Conservation (phyloP, 345 rosid genomes). For the Turritis glabra region DNA sequence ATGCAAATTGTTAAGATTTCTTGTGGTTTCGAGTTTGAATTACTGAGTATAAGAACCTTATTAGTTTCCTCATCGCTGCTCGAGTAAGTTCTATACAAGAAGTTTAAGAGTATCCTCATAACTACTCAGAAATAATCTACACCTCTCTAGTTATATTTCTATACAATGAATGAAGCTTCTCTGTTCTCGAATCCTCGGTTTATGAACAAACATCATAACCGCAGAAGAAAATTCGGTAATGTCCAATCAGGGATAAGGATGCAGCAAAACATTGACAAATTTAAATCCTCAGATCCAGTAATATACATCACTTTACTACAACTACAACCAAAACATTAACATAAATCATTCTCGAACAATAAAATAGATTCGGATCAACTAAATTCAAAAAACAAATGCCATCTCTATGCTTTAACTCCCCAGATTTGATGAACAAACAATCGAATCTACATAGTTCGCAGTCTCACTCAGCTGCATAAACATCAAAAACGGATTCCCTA, state of each 20-base stretch:
- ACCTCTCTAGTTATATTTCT: background rate
- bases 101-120: background rate
- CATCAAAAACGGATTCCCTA: background rate
- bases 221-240: background rate
- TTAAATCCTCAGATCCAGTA: conserved; percentile 22
- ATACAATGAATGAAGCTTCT: background rate
- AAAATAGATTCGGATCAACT: background rate
- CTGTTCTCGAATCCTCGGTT: background rate
- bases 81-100: background rate
- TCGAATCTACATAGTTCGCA: conserved; percentile 13
- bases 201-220: conserved; percentile 1
- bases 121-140: background rate
- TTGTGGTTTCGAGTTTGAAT: background rate
- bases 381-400: conserved; percentile 3
- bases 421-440: conserved; percentile 10
- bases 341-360: background rate
- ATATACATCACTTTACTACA: conserved; percentile 9
- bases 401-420: background rate
- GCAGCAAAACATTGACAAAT: background rate
- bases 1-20: background rate
- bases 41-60: conserved; percentile 9
- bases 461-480: conserved; percentile 19
- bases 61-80: background rate
- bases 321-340: background rate
- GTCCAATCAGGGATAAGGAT: background rate